Conservation (phyloP, 345 rosid species). For the Citrus medica region DNA sequence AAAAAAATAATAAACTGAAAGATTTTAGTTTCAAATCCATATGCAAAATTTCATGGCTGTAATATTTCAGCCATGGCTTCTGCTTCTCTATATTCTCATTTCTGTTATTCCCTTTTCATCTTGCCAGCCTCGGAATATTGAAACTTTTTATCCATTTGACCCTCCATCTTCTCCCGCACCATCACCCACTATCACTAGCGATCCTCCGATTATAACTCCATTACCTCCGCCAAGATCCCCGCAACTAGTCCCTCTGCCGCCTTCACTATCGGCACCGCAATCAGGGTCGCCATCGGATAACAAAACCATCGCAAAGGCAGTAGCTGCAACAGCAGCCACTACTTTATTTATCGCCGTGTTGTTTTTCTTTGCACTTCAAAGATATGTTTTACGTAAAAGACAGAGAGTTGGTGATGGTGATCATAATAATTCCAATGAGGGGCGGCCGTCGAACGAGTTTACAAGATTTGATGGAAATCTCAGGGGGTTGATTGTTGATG, state of each 20-base stretch:
- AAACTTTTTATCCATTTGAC: constrained; percentile 46
- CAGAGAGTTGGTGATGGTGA: constrained; percentile 15
- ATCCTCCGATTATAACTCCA: not conserved
- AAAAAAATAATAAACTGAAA: not conserved
- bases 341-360: constrained; percentile 44
- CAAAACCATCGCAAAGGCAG: constrained; percentile 45
- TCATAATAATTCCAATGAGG: constrained; percentile 10
- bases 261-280: not conserved
- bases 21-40: constrained; percentile 9
- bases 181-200: not conserved
- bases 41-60: constrained; percentile 31
- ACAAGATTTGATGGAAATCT: constrained; percentile 36
- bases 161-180: constrained; percentile 23
- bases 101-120: constrained; percentile 27
- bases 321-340: constrained; percentile 58
- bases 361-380: constrained; percentile 49
- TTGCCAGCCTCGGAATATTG: constrained; percentile 60
- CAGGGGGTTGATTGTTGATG: constrained; percentile 63
- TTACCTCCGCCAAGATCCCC: not conserved
- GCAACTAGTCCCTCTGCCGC: not conserved
- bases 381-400: constrained; percentile 34
- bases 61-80: constrained; percentile 34
- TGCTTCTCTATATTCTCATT: constrained; percentile 14
- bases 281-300: constrained; percentile 23
- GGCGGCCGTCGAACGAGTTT: constrained; percentile 28